Base-by-base conservation (phyloP, 192 early-diverging fungal species). In the Paraglomus occultum region DNA sequence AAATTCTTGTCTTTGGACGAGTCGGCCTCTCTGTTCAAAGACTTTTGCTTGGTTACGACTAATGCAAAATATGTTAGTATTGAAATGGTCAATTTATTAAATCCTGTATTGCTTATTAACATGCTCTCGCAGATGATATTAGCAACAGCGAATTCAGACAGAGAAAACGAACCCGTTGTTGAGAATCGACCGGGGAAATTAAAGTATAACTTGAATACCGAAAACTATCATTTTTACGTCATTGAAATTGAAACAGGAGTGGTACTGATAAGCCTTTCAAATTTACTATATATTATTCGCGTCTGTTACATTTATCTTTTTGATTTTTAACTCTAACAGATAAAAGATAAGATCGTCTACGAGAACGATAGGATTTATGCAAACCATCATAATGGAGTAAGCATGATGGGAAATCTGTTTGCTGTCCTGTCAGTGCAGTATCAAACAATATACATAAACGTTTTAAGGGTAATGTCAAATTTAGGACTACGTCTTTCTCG, bases 381-480 rank as follows among this genome's bases (percentile, higher is more conserved):
- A 18, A 58, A 82, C 2, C 77, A 91, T 59, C 89, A 91, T 60
- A 74, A 80, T 14, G 90, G 90, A 22, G 90, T 91, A 8, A 84
- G 85, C 67, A 71, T 92, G n/a, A 79, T 80, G 60, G 74, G 79
- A 17, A 81, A 87, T 60, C 51, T 82, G 18, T 77, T 92, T 53
- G 87, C 80, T 14, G 82, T 92, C 51, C 84, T 88, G 64, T 84
- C 87, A 17, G 81, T 90, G n/a, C 85, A 90, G 69, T 77, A 90
- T 60, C 90, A 92, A 52, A 77, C 79, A 40, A 89, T 90, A 51
- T 82, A 89, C 66, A 76, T 91, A 18, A 73, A 85, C 22, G 81
- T 86, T 48, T 79, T 89, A 51, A 83, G 76, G 79, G 88, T 90
- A 76, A 51, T 43, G 54, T 44, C 18, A 1, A 38, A 23, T 31